Evolutionary conservation across 192 early-diverging fungal species (phyloP), one percentile per base, ranked within the genome.

Genomic region (Bifiguratus adelaidae): DNA sequence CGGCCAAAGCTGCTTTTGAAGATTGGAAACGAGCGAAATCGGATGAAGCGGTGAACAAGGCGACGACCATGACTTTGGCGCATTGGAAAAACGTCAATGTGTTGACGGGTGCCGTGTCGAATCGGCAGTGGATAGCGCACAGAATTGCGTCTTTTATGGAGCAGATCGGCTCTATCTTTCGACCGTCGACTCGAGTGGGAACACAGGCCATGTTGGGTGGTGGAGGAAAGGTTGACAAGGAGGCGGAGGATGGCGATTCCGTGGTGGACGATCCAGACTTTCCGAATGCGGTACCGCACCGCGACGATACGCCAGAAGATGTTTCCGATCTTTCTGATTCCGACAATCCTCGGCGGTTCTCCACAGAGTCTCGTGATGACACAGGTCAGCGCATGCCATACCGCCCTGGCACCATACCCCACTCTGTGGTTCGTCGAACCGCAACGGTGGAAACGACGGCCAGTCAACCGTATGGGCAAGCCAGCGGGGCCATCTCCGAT

Each of bases 1-100:
- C 82, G 37, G 56, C 80, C 48, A 96, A 95, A 61, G 93, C 95
- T 49, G 95, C 74, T 18, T 74, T 89, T 50, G 95, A 99, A 70
- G 95, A 99, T 64, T 88, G 71, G 46, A 83, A 85, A 50, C 82
- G 95, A 33, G 78, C 90, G 48, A 60, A 77, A 33, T 83, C 80
- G 24, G 95, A 99, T 63, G 65, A 79, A 35, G 67, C 76, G 32
- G 79, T 95, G 44, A 98, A 97, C 49, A 72, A 67, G n/a, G 67
- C 81, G 0, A 68, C 56, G 9, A 70, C 68, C 0, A 66, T 86
- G 21, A 57, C 65, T 0, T 61, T 79, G 3, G 45, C 46, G 7
- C 60, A 64, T 20, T 87, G 82, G 82, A 60, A 56, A 34, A 89
- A 84, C 48, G 67, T 71, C 38, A 86, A 84, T 57, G 15, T 65